Percentiles rank a stretch among this genome's conserved stretches.
phyloP scores from a whole-genome alignment of 768 basidiomycete genomes.

The Rhodosporidiobolus sp. region DNA sequence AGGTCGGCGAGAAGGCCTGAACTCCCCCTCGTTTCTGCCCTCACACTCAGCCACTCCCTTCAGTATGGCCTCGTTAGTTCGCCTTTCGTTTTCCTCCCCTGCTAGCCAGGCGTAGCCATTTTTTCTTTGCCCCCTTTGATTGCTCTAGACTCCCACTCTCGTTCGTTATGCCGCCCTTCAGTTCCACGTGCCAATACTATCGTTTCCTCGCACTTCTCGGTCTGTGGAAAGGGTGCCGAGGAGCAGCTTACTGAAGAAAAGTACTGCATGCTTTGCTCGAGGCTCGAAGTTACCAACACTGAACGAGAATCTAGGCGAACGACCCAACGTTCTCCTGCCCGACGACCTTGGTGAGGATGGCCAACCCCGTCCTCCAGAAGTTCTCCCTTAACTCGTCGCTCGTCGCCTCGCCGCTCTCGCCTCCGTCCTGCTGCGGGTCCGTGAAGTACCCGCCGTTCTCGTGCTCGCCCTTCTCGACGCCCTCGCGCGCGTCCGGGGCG shows the following conservation, averaged over 20 bases:
- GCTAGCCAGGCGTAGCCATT: too few species aligned
- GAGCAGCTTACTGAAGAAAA: too few species aligned
- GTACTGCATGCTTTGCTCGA: too few species aligned
- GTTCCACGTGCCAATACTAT: too few species aligned
- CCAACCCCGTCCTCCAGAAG: conserved; percentile 14
- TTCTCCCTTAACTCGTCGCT: conserved; percentile 22
- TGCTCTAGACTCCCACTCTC: too few species aligned
- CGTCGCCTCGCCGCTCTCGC: conserved; percentile 13
- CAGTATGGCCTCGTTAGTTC: background rate
- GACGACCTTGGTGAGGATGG: conserved; percentile 21
- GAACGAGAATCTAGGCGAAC: background rate
- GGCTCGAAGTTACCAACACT: too few species aligned
- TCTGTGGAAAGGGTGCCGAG: too few species aligned
- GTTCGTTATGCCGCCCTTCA: too few species aligned
- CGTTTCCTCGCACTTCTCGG: too few species aligned
- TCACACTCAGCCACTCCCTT: background rate
- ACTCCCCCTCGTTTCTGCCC: fast-evolving
- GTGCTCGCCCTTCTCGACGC: conserved; percentile 2
- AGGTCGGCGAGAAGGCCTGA: background rate
- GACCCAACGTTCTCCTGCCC: background rate
- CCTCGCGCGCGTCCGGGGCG: background rate
- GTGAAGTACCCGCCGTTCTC: conserved; percentile 20
- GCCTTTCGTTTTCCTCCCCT: too few species aligned
- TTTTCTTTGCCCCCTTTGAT: too few species aligned
- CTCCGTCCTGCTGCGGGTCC: conserved; percentile 11